Evolutionary conservation across 1,284 basidiomycete species (phyloP).

Genomic region (Sanghuangporus weigelae): DNA sequence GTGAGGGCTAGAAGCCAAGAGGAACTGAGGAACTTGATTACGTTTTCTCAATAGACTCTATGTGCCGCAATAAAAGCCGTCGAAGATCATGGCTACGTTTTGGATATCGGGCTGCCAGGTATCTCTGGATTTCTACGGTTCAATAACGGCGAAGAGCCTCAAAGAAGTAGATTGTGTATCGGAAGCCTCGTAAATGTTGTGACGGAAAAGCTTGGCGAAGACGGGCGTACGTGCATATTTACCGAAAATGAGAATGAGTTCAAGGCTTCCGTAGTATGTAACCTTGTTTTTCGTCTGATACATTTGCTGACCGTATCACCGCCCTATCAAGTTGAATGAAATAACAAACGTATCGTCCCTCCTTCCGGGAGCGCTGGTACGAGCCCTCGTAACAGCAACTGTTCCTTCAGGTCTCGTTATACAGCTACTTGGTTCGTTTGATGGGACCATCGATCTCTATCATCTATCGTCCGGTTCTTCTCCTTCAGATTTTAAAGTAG

Average conservation of each 20-base stretch:
- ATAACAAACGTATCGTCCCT: constrained; percentile 78
- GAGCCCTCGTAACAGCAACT: constrained; percentile 80
- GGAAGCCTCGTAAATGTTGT: constrained; percentile 66
- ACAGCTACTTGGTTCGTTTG: constrained; percentile 91
- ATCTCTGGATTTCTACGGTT: constrained; percentile 77
- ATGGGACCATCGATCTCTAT: constrained; percentile 83
- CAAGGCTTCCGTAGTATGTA: constrained; percentile 48
- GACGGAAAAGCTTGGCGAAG: constrained; percentile 60
- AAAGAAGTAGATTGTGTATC: constrained; percentile 38
- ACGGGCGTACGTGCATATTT: constrained; percentile 67
- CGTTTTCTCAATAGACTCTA: constrained; percentile 47
- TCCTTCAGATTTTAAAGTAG: constrained; percentile 63
- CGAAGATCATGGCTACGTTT: constrained; percentile 93
- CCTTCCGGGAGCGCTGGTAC: constrained; percentile 85
- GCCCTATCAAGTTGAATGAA: constrained; percentile 55
- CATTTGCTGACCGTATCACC: constrained; percentile 12
- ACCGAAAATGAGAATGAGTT: constrained; percentile 44
- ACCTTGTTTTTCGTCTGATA: constrained; percentile 1
- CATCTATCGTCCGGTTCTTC: constrained; percentile 59
- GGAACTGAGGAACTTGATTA: constrained; percentile 4
- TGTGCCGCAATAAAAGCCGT: constrained; percentile 77
- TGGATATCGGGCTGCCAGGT: constrained; percentile 78
- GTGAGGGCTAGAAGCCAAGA: constrained; percentile 18
- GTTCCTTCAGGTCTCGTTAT: constrained; percentile 79
- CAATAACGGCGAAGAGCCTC: constrained; percentile 44